Evolutionary conservation across 495 filamentous ascomycete genomes (phyloP).

Genomic region (Evansstolkia leycettana): DNA sequence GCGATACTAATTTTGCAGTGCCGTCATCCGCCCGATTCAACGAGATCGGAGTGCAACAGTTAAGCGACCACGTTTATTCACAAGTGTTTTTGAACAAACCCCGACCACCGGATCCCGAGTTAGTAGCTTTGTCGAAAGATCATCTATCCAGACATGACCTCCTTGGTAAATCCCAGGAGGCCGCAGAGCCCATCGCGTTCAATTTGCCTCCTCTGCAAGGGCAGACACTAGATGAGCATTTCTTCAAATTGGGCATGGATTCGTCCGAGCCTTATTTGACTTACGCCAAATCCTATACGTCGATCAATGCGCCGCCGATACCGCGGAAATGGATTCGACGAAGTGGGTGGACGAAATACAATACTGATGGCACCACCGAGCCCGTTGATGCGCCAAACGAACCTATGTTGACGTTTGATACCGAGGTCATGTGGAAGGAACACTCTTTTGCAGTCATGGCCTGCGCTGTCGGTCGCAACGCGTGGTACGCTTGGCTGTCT

Average conservation of each 20-base stretch:
- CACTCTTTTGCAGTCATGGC: conserved; percentile 92
- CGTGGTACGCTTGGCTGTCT: conserved; percentile 96
- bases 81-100: conserved; percentile 65
- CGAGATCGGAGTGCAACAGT: conserved; percentile 85
- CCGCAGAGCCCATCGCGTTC: conserved; percentile 64
- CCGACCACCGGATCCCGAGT: conserved; percentile 47
- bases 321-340: conserved; percentile 68
- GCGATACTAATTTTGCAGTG: conserved; percentile 29
- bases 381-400: conserved; percentile 66
- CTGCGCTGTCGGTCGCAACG: conserved; percentile 71
- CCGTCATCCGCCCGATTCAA: conserved; percentile 61
- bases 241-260: conserved; percentile 80
- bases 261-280: conserved; percentile 77
- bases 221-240: conserved; percentile 82
- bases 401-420: conserved; percentile 81
- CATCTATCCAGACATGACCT: conserved; percentile 83
- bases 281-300: conserved; percentile 61
- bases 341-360: conserved; percentile 93
- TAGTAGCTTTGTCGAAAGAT: conserved; percentile 66
- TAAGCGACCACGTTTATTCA: conserved; percentile 66
- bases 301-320: conserved; percentile 50
- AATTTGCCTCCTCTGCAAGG: conserved; percentile 74
- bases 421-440: conserved; percentile 92
- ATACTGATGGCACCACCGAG: conserved; percentile 56
- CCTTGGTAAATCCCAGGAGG: conserved; percentile 78